Conservation (phyloP, 2,329 filamentous ascomycete species). For the Calonectria montana region DNA sequence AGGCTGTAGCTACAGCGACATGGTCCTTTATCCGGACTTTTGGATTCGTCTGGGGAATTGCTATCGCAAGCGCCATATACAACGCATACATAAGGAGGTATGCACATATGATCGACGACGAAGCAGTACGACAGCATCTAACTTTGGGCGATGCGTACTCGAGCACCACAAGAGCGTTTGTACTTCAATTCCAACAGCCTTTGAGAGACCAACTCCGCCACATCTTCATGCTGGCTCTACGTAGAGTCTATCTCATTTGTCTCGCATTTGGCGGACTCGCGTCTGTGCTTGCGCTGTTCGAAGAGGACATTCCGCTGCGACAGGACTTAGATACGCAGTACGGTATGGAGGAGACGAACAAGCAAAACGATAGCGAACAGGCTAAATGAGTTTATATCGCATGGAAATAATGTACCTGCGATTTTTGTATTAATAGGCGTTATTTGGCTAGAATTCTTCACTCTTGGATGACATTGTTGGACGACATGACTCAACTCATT, state of each 20-base stretch:
- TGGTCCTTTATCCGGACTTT: slow-evolving; percentile 58
- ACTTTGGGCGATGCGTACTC: slow-evolving; percentile 43
- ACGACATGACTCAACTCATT: neutral
- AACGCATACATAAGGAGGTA: slow-evolving; percentile 41
- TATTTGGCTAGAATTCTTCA: neutral
- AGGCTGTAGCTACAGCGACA: slow-evolving; percentile 49
- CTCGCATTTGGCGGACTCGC: slow-evolving; percentile 34
- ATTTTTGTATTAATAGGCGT: neutral
- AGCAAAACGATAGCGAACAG: slow-evolving; percentile 5
- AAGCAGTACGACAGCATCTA: slow-evolving; percentile 28
- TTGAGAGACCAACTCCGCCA: slow-evolving; percentile 36
- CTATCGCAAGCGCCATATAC: slow-evolving; percentile 57
- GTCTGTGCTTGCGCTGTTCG: slow-evolving; percentile 40
- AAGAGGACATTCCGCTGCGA: slow-evolving; percentile 40
- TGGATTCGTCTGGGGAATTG: slow-evolving; percentile 58
- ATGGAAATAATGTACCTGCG: too few species aligned
- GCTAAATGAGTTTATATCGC: neutral
- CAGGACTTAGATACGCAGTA: slow-evolving; percentile 44
- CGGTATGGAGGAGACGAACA: slow-evolving; percentile 34
- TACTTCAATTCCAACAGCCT: slow-evolving; percentile 32
- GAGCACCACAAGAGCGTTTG: slow-evolving; percentile 40
- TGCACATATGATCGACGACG: slow-evolving; percentile 36
- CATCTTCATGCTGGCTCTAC: slow-evolving; percentile 39
- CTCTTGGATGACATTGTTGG: neutral
- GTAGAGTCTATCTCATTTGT: slow-evolving; percentile 38